Evolutionary conservation across 345 rosid species (phyloP), one percentile per base, ranked within the genome.

Genomic region (Gossypium anomalum): DNA sequence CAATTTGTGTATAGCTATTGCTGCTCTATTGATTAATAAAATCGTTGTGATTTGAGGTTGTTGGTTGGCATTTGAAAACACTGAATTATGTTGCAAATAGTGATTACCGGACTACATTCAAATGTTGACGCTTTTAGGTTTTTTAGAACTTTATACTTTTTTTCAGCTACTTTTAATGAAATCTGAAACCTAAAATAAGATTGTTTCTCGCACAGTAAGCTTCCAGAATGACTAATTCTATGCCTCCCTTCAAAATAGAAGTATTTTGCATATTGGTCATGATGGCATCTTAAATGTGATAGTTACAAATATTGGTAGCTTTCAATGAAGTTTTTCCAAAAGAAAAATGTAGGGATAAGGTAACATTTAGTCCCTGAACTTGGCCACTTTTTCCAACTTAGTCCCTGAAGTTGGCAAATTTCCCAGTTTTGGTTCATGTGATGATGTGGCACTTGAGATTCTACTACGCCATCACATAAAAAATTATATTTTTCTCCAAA

Each of bases 1-100:
- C 55, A 72, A 62, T 78, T 75, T 76, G 78, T 71, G 67, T 60
- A 71, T 79, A 75, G 83, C 67, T 71, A 74, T 47, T 76, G 76
- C 66, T 72, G 27, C 44, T 62, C 72, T 77, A 38, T 75, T 66
- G 61, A 73, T 79, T 34, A 71, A 69, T 79, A 67, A 69, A 76
- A 67, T 62, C 62, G 16, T 71, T 69, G 16, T 16, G 29, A 77
- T 75, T 25, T 69, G 67, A 59, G 71, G 34, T 55, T 51, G 60
- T 59, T 38, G 59, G 41, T 70, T 51, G 55, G 45, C 44, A 22
- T 68, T 29, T 72, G 73, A 70, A 53, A 29, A 58, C 60, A 64
- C 77, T 48, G 19, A 51, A 69, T 2, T 61, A 47, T 29, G 38
- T 29, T 29, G 4, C 38, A 3, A 29, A 29, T 29, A 29, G 38